Conservation (phyloP, 441 rosid genomes). For the Raphanus hybrid region DNA sequence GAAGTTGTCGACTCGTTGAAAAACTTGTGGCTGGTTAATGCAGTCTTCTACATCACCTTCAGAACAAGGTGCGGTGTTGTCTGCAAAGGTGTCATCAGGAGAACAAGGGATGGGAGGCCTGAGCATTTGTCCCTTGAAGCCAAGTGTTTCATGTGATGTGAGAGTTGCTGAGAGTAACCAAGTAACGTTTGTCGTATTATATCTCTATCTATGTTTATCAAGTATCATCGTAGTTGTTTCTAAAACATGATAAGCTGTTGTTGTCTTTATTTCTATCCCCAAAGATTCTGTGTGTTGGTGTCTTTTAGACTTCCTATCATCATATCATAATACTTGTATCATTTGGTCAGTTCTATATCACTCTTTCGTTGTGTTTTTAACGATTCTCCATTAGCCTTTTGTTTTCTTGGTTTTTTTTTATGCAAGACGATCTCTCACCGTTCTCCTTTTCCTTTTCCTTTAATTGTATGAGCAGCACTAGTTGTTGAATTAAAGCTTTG, state of each 20-base stretch:
- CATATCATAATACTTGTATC: too few relatives aligned
- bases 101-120: not conserved
- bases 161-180: not conserved
- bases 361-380: too few relatives aligned
- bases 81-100: not conserved
- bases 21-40: not conserved
- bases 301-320: not conserved
- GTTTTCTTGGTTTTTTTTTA: too few relatives aligned
- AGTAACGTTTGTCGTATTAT: too few relatives aligned
- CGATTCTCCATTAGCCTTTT: too few relatives aligned
- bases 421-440: too few relatives aligned
- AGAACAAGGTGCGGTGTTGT: not conserved
- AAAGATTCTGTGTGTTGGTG: not conserved
- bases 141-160: not conserved
- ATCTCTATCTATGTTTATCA: too few relatives aligned
- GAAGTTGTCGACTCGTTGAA: not conserved
- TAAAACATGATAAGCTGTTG: not conserved
- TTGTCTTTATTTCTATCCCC: not conserved
- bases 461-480: too few relatives aligned
- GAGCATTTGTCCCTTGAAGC: slow-evolving; percentile 2
- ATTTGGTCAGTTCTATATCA: too few relatives aligned
- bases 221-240: not conserved
- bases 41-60: not conserved
- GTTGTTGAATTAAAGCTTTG: too few relatives aligned
- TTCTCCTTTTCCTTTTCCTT: too few relatives aligned